These are phyloP conservation scores for Globisporangium lucens DNA, from an alignment of 352 stramenopile species.

Conservation along the genomic window DNA sequence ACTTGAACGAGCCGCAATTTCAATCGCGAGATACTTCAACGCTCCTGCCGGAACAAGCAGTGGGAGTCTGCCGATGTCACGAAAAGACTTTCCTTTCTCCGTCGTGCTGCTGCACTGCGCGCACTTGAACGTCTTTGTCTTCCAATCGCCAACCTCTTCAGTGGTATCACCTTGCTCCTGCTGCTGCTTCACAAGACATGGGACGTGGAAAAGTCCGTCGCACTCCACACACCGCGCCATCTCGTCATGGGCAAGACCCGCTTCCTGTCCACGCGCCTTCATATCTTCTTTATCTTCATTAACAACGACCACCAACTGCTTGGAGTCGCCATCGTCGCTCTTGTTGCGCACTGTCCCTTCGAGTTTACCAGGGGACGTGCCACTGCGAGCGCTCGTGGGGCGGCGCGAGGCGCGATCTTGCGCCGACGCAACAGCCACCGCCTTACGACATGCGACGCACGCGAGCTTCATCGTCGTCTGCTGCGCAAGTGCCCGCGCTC, in stretches of 20 bases:
- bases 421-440: slow-evolving; percentile 9
- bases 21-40: slow-evolving; percentile 21
- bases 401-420: slow-evolving; percentile 5
- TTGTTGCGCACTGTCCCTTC: not conserved
- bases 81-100: not conserved
- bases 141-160: not conserved
- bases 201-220: slow-evolving; percentile 41
- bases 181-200: slow-evolving; percentile 25
- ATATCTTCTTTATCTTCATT: not conserved
- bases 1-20: not conserved
- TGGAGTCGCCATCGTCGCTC: not conserved
- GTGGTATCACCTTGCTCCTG: not conserved
- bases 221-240: slow-evolving; percentile 32
- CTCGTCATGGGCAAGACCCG: slow-evolving; percentile 3
- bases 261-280: too few relatives aligned
- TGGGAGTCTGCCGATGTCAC: not conserved
- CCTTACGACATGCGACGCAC: slow-evolving; percentile 42
- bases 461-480: slow-evolving; percentile 34
- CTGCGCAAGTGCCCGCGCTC: slow-evolving; percentile 1
- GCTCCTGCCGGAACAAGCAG: slow-evolving; percentile 30
- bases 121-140: slow-evolving; percentile 19
- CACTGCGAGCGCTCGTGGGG: slow-evolving; percentile 5
- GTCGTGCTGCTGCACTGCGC: slow-evolving; percentile 14
- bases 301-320: not conserved
- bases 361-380: not conserved